phyloP scores from a whole-genome alignment of 2,329 filamentous ascomycete species.

The Botryotinia convoluta region DNA sequence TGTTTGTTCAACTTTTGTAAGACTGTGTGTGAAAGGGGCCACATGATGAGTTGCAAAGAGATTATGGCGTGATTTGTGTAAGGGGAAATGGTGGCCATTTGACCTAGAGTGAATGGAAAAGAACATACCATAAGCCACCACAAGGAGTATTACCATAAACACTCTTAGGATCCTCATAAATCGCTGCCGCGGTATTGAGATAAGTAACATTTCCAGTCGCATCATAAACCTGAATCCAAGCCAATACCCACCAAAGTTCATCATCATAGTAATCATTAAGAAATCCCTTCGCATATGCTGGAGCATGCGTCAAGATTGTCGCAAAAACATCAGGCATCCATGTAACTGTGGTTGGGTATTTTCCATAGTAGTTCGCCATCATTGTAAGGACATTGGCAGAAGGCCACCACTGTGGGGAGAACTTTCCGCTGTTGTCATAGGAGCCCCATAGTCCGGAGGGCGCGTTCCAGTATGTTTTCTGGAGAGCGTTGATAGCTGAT shows the following conservation, averaged over 20 bases:
- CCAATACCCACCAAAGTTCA: conserved; percentile 63
- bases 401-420: conserved; percentile 70
- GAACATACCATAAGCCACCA: conserved; percentile 49
- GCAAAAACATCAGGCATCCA: conserved; percentile 20
- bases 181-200: conserved; percentile 50
- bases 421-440: conserved; percentile 52
- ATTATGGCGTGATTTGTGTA: conserved; percentile 9
- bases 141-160: conserved; percentile 50
- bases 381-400: conserved; percentile 64
- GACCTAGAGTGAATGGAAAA: not conserved
- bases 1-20: not conserved
- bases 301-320: conserved; percentile 30
- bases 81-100: not conserved
- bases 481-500: conserved; percentile 16
- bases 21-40: not conserved
- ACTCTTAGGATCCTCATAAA: conserved; percentile 56
- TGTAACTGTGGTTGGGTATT: conserved; percentile 24
- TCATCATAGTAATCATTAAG: conserved; percentile 58
- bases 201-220: conserved; percentile 52
- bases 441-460: conserved; percentile 60
- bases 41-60: not conserved
- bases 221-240: conserved; percentile 56
- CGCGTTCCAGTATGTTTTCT: conserved; percentile 47
- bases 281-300: conserved; percentile 29
- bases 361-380: conserved; percentile 51